Evolutionary conservation across 192 early-diverging fungal genomes (phyloP).

Genomic region (Pilobolus umbonatus): DNA sequence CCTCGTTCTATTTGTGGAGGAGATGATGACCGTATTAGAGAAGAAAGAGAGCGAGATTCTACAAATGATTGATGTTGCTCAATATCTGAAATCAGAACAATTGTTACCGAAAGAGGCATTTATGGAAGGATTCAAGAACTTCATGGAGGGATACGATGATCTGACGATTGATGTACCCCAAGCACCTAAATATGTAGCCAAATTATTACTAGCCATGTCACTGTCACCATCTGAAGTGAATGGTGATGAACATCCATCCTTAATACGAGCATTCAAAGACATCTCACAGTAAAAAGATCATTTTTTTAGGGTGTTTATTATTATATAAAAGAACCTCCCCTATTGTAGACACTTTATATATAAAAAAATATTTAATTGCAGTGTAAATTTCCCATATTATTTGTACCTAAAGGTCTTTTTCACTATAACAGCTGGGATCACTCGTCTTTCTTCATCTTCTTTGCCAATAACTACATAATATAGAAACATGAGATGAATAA

Average conservation of each 20-base stretch:
- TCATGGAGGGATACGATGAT: constrained; percentile 34
- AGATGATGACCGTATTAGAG: constrained; percentile 23
- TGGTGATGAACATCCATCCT: background rate
- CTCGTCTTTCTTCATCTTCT: too few relatives aligned
- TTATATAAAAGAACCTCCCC: too few relatives aligned
- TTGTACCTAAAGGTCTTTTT: too few relatives aligned
- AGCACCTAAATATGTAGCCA: constrained; percentile 30
- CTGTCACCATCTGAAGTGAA: constrained; percentile 5
- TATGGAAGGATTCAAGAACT: constrained; percentile 20
- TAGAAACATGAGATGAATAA: too few relatives aligned
- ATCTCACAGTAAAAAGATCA: too few relatives aligned
- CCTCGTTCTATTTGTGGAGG: constrained; percentile 3
- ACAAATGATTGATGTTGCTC: constrained; percentile 5
- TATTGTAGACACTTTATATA: too few relatives aligned
- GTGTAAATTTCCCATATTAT: too few relatives aligned
- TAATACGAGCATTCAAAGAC: constrained; percentile 7
- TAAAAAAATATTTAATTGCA: too few relatives aligned
- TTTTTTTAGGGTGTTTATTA: too few relatives aligned
- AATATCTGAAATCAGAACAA: constrained; percentile 7
- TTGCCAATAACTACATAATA: too few relatives aligned
- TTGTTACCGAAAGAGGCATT: constrained; percentile 12
- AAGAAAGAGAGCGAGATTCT: constrained; percentile 21
- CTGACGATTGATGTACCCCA: constrained; percentile 35
- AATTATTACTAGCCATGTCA: constrained; percentile 1
- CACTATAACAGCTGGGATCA: too few relatives aligned